Base-by-base conservation (phyloP, 495 filamentous ascomycete genomes). In the Talaromyces proteolyticus region DNA sequence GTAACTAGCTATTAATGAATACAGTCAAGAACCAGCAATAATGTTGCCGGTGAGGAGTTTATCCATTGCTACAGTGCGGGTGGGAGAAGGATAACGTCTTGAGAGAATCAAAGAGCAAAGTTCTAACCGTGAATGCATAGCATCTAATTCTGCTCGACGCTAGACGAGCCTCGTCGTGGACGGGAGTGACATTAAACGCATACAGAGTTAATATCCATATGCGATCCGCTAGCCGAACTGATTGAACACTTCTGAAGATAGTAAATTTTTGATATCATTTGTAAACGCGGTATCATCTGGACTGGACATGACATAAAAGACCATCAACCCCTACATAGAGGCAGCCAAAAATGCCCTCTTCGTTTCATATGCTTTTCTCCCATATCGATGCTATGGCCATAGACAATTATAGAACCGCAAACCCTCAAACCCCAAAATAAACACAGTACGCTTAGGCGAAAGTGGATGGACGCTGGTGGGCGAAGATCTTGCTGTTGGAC, bases 391-490 rank as follows among this genome's bases (percentile, higher is more conserved):
- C 67, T 66, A 66, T 72, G 66, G 69, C 69, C 69, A 67, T 62
- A 70, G 66, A 66, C 60, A 70, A 65, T 72, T 62, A 68, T 73
- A 70, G 67, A 70, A 69, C 64, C 64, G 53, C 64, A 72, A 68
- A 71, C 62, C 47, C 47, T 63, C 68, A 67, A 61, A 60, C 55
- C 55, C 54, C 66, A 53, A 53, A 57, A 61, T 62, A 53, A 64
- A 57, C 66, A 64, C 59, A 55, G 63, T 65, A 72, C 66, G 67
- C 68, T 66, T 76, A 79, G 57, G 76, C 76, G 65, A 96, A 96
- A 66, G 93, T 97, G 54, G 88, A 86, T 64, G 93, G 93, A 74
- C 93, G 83, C 71, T 82, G 88, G 68, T 89, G 82, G 65, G 86
- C 77, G 78, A 92, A 98, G 65, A 97, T 66, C 80, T 93, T 95